Conservation (phyloP, 345 rosid genomes). For the Mallotus nudiflorus region DNA sequence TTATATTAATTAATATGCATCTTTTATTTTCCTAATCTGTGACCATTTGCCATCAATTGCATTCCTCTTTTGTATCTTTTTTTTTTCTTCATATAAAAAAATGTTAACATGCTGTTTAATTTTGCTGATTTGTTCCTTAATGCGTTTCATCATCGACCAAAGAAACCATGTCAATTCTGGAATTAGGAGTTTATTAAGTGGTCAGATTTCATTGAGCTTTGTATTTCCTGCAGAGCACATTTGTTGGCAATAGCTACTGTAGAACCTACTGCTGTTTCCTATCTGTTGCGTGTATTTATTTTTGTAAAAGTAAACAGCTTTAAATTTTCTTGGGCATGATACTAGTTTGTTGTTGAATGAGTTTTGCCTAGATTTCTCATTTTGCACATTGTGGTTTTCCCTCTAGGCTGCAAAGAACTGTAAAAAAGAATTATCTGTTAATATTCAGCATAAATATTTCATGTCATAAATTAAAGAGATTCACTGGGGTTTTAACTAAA, state of each 20-base stretch:
- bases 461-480: too few species aligned
- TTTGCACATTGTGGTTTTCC: too few species aligned
- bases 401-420: too few species aligned
- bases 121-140: not conserved
- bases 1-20: not conserved
- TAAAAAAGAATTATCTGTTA: too few species aligned
- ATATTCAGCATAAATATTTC: too few species aligned
- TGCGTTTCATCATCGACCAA: too few species aligned
- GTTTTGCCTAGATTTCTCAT: too few species aligned
- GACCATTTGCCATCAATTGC: not conserved
- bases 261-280: not conserved
- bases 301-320: not conserved
- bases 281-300: not conserved
- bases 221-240: not conserved
- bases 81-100: not conserved
- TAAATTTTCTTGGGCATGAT: not conserved
- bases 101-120: not conserved
- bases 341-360: too few species aligned
- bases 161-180: not conserved
- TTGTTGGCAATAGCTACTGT: not conserved
- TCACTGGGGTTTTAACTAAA: too few species aligned
- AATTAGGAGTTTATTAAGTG: not conserved
- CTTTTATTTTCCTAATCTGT: not conserved
- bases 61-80: not conserved
- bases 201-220: not conserved